phyloP scores from a whole-genome alignment of 2,329 filamentous ascomycete genomes.

The Pseudogymnoascus destructans region DNA sequence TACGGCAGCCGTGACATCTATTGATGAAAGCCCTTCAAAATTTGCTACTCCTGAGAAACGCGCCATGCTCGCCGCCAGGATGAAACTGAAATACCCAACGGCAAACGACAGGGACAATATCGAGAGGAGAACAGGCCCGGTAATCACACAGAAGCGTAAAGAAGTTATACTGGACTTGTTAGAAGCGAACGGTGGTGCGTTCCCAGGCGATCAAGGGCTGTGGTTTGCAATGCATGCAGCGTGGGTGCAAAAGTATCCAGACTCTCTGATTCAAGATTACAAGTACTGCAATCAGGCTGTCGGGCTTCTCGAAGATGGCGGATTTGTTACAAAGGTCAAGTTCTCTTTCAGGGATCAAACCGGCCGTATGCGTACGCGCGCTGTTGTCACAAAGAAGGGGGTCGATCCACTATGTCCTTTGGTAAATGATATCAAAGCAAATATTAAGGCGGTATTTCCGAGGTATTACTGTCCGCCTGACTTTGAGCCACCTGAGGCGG shows the following conservation, averaged over 20 bases:
- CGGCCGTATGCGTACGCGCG: constrained; percentile 12
- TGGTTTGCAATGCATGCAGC: constrained; percentile 22
- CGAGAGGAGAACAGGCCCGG: constrained; percentile 2
- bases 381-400: constrained; percentile 15
- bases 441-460: constrained; percentile 18
- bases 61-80: neutral
- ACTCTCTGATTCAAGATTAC: constrained; percentile 18
- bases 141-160: constrained; percentile 11
- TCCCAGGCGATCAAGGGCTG: constrained; percentile 22
- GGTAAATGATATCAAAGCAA: constrained; percentile 16
- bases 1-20: neutral
- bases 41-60: neutral
- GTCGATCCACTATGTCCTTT: constrained; percentile 10
- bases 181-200: constrained; percentile 18
- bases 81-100: neutral
- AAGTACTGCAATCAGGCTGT: constrained; percentile 18
- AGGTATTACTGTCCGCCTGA: constrained; percentile 19
- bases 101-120: constrained; percentile 3
- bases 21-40: constrained; percentile 1
- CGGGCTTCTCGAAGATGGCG: constrained; percentile 17
- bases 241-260: constrained; percentile 20
- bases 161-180: constrained; percentile 12
- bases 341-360: constrained; percentile 14
- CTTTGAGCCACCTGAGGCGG: constrained; percentile 17
- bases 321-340: constrained; percentile 14